Conservation (phyloP, 139 green algal genomes). For the Desmodesmus armatus region DNA sequence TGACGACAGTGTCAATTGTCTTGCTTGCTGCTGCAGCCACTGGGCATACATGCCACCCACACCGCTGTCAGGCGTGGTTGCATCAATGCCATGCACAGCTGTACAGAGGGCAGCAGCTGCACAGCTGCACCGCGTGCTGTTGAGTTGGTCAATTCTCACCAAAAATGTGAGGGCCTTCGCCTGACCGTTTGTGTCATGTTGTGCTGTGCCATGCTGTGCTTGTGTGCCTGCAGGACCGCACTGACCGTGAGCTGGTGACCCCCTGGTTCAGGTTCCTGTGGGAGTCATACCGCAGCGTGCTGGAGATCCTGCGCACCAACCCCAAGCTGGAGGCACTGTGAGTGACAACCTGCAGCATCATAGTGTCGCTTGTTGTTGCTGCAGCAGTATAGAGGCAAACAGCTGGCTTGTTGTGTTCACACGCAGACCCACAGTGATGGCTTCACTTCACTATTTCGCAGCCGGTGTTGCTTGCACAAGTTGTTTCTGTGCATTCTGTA, state of each 20-base stretch:
- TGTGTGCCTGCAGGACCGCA: conserved; percentile 80
- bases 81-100: not conserved
- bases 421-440: no score
- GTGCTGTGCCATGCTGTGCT: not conserved
- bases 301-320: conserved; percentile 99
- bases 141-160: not conserved
- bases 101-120: not conserved
- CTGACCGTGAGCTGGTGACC: conserved; percentile 96
- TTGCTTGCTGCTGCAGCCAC: no score
- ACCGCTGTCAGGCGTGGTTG: not conserved
- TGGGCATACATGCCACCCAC: not conserved
- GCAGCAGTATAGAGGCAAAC: no score
- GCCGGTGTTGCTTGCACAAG: no score
- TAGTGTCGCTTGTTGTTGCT: no score
- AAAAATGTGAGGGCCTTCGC: not conserved
- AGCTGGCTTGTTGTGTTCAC: no score
- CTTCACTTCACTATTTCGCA: no score
- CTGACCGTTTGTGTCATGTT: not conserved
- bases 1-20: no score
- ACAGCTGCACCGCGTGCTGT: not conserved
- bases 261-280: conserved; percentile 99
- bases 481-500: no score
- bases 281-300: conserved; percentile 96
- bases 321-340: conserved; percentile 94
- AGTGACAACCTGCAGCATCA: no score